Evolutionary conservation across 257 asterid species (phyloP).

Genomic region (Perilla frutescens): DNA sequence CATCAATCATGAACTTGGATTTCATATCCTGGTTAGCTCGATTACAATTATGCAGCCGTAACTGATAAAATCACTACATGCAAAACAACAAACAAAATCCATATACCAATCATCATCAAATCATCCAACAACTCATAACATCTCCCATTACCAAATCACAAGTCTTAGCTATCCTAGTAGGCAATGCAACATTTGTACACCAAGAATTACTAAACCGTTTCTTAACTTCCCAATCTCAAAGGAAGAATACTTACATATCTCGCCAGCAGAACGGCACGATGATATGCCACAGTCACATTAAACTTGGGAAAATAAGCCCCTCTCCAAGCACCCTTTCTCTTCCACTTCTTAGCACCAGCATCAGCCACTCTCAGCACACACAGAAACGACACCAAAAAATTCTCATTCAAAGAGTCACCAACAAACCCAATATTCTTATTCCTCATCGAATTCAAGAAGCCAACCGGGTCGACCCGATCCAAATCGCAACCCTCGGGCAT

Average conservation of each 20-base stretch:
- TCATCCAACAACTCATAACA: slow-evolving; percentile 29
- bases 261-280: slow-evolving; percentile 92
- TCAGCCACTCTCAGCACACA: slow-evolving; percentile 78
- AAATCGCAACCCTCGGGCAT: slow-evolving; percentile 69
- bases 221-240: slow-evolving; percentile 5
- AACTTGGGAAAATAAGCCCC: slow-evolving; percentile 89
- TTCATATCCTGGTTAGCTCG: neutral
- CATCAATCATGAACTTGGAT: neutral
- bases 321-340: slow-evolving; percentile 97
- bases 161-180: neutral
- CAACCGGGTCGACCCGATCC: slow-evolving; percentile 70
- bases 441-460: slow-evolving; percentile 74
- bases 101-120: slow-evolving; percentile 19
- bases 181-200: slow-evolving; percentile 19
- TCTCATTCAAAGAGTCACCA: slow-evolving; percentile 95
- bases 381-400: slow-evolving; percentile 76
- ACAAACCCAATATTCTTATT: slow-evolving; percentile 84
- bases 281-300: slow-evolving; percentile 91
- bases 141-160: neutral
- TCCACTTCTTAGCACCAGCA: slow-evolving; percentile 87
- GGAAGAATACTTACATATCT: slow-evolving; percentile 58
- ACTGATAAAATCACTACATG: neutral
- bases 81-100: neutral
- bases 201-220: slow-evolving; percentile 19
- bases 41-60: slow-evolving; percentile 6